Base-by-base conservation (phyloP, 176 grass and related monocot genomes). In the Lolium perenne region DNA sequence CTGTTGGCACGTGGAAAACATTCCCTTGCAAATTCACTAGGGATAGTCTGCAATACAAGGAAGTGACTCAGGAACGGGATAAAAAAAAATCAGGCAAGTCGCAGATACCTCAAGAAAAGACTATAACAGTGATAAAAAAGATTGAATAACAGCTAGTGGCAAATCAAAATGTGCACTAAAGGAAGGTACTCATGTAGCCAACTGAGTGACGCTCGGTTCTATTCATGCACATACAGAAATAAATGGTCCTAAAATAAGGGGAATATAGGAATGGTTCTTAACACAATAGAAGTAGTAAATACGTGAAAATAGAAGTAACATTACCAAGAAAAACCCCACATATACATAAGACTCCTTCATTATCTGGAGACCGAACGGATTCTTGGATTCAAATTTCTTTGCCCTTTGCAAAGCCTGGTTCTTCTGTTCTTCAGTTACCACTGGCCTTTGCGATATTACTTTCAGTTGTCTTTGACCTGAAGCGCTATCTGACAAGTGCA, bases 311-410 rank as follows among this genome's bases (percentile, higher is more conserved):
- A 84, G 61, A 56, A 56, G 74, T 51, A 46, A 74, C 38, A 78
- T 88, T 96, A 96, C 97, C 97, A 99, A 73, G 72, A 91, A 94
- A 92, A 96, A 93, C 58, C 89, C 86, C 29, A 65, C 70, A 84
- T 99, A 96, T 56, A 96, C 94, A 91, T 96, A 90, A 54, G 90
- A 99, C 10, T 88, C 94, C 83, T 81, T 86, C 97, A 94, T 99
- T 84, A 78, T 84, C 67, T 91, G 85, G 56, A 82, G 29, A 2
- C 78, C 10, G 53, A 80, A 94, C 80, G 92, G 92, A 73, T 96
- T 78, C 23, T 91, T 87, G 66, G 94, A 96, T 83, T 86, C 85
- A 84, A 99, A 96, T 32, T 67, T 62, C 63, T 84, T 93, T 53
- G 92, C 92, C 82, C 29, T 91, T 71, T 88, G 32, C 84, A 95